Evolutionary conservation across 495 filamentous ascomycete genomes (phyloP), one percentile per base, ranked within the genome.

Genomic region (Cercophora newfieldiana): DNA sequence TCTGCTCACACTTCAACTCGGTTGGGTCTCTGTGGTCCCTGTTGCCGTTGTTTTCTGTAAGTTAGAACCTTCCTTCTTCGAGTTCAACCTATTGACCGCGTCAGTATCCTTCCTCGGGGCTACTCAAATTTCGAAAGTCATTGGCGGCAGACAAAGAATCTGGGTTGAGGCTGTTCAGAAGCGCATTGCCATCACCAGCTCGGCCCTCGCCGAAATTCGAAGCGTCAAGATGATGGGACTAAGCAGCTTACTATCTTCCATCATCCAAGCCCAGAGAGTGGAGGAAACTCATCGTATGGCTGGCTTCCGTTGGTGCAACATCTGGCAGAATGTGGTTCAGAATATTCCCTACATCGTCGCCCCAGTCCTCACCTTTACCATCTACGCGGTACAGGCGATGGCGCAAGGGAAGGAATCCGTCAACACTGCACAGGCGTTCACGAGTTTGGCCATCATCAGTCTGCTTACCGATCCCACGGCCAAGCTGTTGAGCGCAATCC

Each of bases 1-100:
- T 53, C 78, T 89, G 12, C 74, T 88, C 2, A 72, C 82, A 56
- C 72, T 75, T 10, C 82, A 87, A 66, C 68, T 88, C 4, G 82
- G 81, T 19, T 72, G 76, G 29, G 76, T 72, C 8, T 76, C 70
- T 28, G 79, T 79, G 1, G 69, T 79, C n/a, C 84, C 85, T 12
- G 70, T 86, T 55, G 75, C 78, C 56, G 77, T 83, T n/a, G 75
- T 82, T 18, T 60, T 85, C 19, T 67, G 77, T 79, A 68, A 68
- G 72, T 33, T 22, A 7, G 1, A 4, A 59, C 16, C 7, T 6
- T 12, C 31, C 10, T 33, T 8, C 29, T 8, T 7, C 18, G 4
- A 5, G 21, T 3, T n/a, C 19, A 22, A 24, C 2, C 1, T 21
- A 29, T 8, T 47, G 57, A 50, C 22, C 1, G 37, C 7, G 4